Percentiles rank a stretch among this genome's conserved stretches.
These are phyloP conservation scores for Hymenoscyphus fraxineus DNA, from an alignment of 2,329 filamentous ascomycete genomes.

Conservation along the genomic window DNA sequence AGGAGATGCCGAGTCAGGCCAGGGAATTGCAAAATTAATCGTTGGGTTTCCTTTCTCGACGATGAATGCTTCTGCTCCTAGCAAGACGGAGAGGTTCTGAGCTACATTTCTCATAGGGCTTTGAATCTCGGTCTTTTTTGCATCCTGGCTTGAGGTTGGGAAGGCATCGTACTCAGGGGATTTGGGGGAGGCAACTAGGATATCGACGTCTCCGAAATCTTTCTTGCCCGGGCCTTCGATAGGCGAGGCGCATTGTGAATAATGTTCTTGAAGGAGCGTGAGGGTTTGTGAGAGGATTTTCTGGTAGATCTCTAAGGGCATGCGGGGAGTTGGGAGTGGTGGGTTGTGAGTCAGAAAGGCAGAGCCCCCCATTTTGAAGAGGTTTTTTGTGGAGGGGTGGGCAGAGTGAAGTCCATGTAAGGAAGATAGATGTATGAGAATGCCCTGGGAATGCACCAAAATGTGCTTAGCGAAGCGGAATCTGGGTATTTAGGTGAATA, in stretches of 20 bases:
- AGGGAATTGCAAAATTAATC: slow-evolving; percentile 53
- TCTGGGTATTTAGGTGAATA: background rate
- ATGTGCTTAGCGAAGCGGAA: background rate
- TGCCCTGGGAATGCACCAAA: background rate
- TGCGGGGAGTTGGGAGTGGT: slow-evolving; percentile 61
- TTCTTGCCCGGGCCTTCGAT: slow-evolving; percentile 66
- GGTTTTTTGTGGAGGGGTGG: background rate
- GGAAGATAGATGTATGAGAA: background rate
- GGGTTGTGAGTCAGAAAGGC: slow-evolving; percentile 48
- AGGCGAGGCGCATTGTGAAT: slow-evolving; percentile 52
- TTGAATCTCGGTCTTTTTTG: slow-evolving; percentile 17
- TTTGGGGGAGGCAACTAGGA: slow-evolving; percentile 50
- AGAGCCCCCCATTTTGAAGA: slow-evolving; percentile 59
- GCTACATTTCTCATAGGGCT: slow-evolving; percentile 33
- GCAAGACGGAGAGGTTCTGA: slow-evolving; percentile 17
- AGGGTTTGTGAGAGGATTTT: slow-evolving; percentile 46
- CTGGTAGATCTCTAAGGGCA: slow-evolving; percentile 56
- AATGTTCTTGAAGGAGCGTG: slow-evolving; percentile 48
- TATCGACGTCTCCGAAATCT: slow-evolving; percentile 70
- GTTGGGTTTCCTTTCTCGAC: slow-evolving; percentile 32
- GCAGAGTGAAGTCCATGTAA: background rate
- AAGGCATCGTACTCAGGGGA: slow-evolving; percentile 12
- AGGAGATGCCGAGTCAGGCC: slow-evolving; percentile 35
- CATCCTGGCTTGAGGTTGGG: no score
- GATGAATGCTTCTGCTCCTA: slow-evolving; percentile 46